Evolutionary conservation across 331 rosid genomes (phyloP).

Genomic region (Ulmus americana): DNA sequence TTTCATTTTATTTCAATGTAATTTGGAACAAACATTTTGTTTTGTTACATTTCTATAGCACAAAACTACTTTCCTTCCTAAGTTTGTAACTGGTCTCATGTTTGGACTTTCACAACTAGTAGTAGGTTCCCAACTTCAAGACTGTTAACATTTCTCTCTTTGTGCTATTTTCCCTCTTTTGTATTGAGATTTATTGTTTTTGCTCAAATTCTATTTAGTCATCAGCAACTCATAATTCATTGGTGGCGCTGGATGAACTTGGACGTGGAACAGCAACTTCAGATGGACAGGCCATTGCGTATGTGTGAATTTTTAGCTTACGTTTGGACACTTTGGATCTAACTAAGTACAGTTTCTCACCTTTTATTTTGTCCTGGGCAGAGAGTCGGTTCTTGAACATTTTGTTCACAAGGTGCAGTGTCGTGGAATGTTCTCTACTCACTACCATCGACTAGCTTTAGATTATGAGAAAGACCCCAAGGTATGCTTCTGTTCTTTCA

Average conservation of each 20-base stretch:
- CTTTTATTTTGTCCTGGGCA: conserved; percentile 32
- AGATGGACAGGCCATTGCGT: conserved; percentile 99
- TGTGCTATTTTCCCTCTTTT: too few species aligned
- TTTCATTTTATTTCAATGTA: not conserved
- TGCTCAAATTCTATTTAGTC: conserved; percentile 45
- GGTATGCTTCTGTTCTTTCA: conserved; percentile 39
- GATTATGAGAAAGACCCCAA: conserved; percentile 58
- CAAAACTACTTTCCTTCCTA: too few species aligned
- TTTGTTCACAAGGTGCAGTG: conserved; percentile 80
- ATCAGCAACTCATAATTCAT: conserved; percentile 72
- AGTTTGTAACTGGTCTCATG: too few species aligned
- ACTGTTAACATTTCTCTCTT: too few species aligned
- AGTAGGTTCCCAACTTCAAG: too few species aligned
- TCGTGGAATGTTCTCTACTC: conserved; percentile 90
- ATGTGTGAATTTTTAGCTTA: conserved; percentile 30
- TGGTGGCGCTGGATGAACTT: conserved; percentile 94
- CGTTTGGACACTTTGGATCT: conserved; percentile 6
- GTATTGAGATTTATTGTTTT: conserved; percentile 6
- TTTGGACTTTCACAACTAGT: too few species aligned
- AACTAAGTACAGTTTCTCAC: conserved; percentile 19
- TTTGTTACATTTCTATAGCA: too few species aligned
- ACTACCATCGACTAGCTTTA: conserved; percentile 81
- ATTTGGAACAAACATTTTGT: too few species aligned
- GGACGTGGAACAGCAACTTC: conserved; percentile 99
- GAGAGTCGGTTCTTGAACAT: conserved; percentile 88